A percentile compares a stretch with the other conserved stretches of the same genome.
phyloP scores from a whole-genome alignment of 495 filamentous ascomycete genomes.

The Penicillium robsamsonii region DNA sequence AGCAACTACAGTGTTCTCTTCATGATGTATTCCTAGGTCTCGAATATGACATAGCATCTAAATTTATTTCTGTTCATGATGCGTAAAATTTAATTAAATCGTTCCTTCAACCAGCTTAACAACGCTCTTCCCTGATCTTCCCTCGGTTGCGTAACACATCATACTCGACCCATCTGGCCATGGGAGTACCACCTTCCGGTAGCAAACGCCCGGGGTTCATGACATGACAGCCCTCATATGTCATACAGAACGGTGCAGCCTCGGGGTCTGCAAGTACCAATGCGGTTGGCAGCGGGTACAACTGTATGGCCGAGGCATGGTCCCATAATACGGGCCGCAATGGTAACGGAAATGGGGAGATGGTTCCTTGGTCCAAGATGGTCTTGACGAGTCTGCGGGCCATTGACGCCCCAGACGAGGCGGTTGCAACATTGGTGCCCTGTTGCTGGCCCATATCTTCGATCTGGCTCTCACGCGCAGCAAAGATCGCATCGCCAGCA shows the following conservation, averaged over 20 bases:
- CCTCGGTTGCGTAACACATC: conserved; percentile 60
- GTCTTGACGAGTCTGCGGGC: conserved; percentile 90
- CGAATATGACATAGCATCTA: conserved; percentile 19
- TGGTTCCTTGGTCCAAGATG: conserved; percentile 83
- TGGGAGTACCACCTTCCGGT: conserved; percentile 57
- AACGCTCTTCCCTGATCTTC: conserved; percentile 49
- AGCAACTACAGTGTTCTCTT: conserved; percentile 10
- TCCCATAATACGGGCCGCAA: conserved; percentile 86
- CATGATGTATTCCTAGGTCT: conserved; percentile 30
- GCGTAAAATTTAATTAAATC: not conserved
- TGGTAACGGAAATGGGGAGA: conserved; percentile 79
- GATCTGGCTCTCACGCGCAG: conserved; percentile 4
- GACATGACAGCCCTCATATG: conserved; percentile 92
- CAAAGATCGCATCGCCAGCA: conserved; percentile 9
- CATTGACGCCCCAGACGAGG: conserved; percentile 51
- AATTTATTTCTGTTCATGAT: conserved; percentile 10
- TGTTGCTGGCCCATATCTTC: conserved; percentile 18
- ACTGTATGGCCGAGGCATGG: conserved; percentile 64
- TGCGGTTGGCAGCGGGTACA: conserved; percentile 86
- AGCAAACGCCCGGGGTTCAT: conserved; percentile 87
- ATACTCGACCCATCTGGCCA: conserved; percentile 83
- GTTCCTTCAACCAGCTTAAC: conserved; percentile 11
- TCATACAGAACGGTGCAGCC: conserved; percentile 74
- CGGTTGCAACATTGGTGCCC: conserved; percentile 18
- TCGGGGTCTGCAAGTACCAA: conserved; percentile 80